Conservation (phyloP, 192 early-diverging fungal species). For the Globomyces pollinis-pini region DNA sequence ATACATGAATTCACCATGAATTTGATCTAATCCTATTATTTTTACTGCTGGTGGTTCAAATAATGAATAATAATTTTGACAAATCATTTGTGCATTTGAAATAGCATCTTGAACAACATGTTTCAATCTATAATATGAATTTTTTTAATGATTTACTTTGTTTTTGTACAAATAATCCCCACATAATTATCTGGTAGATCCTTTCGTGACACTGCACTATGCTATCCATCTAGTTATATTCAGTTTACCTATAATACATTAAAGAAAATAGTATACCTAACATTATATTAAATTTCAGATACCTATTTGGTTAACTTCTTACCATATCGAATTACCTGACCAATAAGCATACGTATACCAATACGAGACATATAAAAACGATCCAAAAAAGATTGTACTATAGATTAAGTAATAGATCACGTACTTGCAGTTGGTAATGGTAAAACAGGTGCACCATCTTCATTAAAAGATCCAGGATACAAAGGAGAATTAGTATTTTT, state of each 20-base stretch:
- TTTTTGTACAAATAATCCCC: slow-evolving; percentile 90
- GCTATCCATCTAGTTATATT: too few species aligned
- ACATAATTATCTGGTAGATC: slow-evolving; percentile 64
- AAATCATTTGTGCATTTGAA: slow-evolving; percentile 82
- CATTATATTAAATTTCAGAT: too few species aligned
- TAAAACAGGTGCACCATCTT: slow-evolving; percentile 6
- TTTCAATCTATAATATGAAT: slow-evolving; percentile 36
- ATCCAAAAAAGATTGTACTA: slow-evolving; percentile 81
- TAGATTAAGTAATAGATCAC: background rate
- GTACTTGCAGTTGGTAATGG: slow-evolving; percentile 47
- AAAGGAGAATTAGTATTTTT: slow-evolving; percentile 27
- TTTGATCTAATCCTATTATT: slow-evolving; percentile 24
- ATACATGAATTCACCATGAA: slow-evolving; percentile 86
- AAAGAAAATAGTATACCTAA: too few species aligned
- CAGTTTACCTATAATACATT: slow-evolving; percentile 38
- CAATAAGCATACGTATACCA: slow-evolving; percentile 97
- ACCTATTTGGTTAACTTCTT: too few species aligned
- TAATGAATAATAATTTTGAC: slow-evolving; percentile 82
- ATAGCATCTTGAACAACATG: slow-evolving; percentile 83
- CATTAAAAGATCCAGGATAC: slow-evolving; percentile 3
- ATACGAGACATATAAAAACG: slow-evolving; percentile 96
- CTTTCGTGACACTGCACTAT: slow-evolving; percentile 46
- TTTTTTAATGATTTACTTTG: slow-evolving; percentile 32
- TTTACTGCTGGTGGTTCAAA: slow-evolving; percentile 64
- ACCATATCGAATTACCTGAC: too few species aligned